Conservation (phyloP, 257 asterid species). For the Fraxinus excelsior region DNA sequence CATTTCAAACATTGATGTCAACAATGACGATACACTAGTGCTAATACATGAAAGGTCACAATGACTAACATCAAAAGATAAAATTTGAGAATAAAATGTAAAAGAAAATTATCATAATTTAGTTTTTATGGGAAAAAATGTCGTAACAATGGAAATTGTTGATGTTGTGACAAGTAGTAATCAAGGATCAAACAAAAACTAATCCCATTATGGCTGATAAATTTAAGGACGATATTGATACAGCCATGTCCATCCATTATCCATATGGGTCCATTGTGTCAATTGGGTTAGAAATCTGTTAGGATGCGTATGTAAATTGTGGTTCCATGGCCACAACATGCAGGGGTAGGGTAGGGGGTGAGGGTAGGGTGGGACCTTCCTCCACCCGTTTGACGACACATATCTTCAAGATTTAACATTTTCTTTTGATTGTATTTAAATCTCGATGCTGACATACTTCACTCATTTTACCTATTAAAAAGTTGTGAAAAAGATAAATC, state of each 20-base stretch:
- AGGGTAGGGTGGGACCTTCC: background rate
- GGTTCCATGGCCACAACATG: constrained; percentile 1
- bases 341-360: no score
- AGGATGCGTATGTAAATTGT: background rate
- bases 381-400: background rate
- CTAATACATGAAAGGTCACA: background rate
- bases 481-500: no score
- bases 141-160: constrained; percentile 10
- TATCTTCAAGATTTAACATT: no score
- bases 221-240: background rate
- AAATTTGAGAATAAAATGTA: background rate
- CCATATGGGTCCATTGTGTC: background rate
- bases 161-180: constrained; percentile 14
- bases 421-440: no score
- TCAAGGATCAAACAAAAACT: background rate
- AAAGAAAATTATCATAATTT: background rate
- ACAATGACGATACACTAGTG: no score
- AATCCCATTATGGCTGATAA: background rate
- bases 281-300: no score
- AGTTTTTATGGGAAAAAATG: background rate
- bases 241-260: background rate
- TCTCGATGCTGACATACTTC: no score
- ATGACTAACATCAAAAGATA: no score
- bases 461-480: no score
- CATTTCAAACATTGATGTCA: no score